Percentiles rank a stretch among this genome's conserved stretches.
These are phyloP conservation scores for Inosperma sp. DNA, from an alignment of 768 basidiomycete genomes.

Conservation along the genomic window DNA sequence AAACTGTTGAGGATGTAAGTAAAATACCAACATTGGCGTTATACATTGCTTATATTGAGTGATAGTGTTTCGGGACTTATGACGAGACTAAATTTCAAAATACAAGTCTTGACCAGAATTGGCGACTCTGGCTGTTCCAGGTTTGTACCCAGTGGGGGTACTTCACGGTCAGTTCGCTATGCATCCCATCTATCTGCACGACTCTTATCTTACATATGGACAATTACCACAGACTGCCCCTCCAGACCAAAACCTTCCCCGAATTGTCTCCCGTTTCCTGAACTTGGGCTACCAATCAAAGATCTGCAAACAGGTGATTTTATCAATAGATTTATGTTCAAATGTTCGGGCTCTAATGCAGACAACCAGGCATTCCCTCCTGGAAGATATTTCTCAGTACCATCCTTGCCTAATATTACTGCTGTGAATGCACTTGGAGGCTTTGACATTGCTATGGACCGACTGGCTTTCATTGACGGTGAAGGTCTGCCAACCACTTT, in stretches of 20 bases:
- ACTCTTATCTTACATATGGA: background rate
- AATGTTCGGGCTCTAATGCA: background rate
- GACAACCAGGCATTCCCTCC: conserved; percentile 62
- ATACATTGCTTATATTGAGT: background rate
- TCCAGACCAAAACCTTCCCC: conserved; percentile 60
- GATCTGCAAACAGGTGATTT: conserved; percentile 26
- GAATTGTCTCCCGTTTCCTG: conserved; percentile 75
- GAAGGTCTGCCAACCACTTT: conserved; percentile 45
- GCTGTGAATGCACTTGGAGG: conserved; percentile 83
- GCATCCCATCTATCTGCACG: background rate
- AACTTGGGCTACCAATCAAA: conserved; percentile 41
- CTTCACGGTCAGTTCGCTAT: conserved; percentile 54
- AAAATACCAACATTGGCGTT: background rate
- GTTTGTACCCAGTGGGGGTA: conserved; percentile 97
- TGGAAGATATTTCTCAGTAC: conserved; percentile 70
- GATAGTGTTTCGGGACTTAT: conserved; percentile 82
- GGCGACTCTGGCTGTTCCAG: conserved; percentile 89
- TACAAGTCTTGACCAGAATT: conserved; percentile 61
- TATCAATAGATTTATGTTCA: no score
- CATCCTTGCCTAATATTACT: conserved; percentile 70
- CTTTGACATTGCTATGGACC: conserved; percentile 73
- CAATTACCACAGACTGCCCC: conserved; percentile 58
- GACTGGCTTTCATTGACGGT: conserved; percentile 85
- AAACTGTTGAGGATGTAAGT: conserved; percentile 33
- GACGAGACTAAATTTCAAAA: conserved; percentile 62